phyloP scores from a whole-genome alignment of 2,329 filamentous ascomycete genomes.

The Exophiala sideris region DNA sequence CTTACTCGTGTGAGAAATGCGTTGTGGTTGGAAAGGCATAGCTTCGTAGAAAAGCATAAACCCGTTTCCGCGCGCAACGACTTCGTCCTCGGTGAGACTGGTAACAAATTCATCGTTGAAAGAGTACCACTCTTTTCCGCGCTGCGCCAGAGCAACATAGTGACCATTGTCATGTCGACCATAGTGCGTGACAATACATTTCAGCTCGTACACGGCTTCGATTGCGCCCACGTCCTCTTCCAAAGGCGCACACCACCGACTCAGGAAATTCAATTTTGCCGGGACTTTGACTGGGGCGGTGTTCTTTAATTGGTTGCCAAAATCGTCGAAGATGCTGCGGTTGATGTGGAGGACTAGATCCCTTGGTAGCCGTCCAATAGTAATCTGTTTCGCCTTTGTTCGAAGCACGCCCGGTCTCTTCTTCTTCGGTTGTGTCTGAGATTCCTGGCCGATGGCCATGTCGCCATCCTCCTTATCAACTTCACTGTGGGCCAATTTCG shows the following conservation, averaged over 20 bases:
- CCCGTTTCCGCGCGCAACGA: slow-evolving; percentile 73
- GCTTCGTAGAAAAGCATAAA: slow-evolving; percentile 98
- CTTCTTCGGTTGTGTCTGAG: not conserved
- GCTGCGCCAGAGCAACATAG: slow-evolving; percentile 82
- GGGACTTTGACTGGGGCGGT: slow-evolving; percentile 76
- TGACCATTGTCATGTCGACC: slow-evolving; percentile 93
- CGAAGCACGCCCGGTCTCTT: slow-evolving; percentile 59
- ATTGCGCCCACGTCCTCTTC: slow-evolving; percentile 40
- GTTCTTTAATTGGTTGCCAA: slow-evolving; percentile 77
- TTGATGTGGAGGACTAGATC: slow-evolving; percentile 86
- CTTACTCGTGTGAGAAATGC: not conserved
- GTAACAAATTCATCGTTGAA: slow-evolving; percentile 85
- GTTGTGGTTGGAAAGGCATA: not conserved
- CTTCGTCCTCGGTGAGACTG: slow-evolving; percentile 67
- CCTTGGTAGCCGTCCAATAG: slow-evolving; percentile 76
- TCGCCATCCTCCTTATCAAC: not conserved
- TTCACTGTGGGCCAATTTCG: slow-evolving; percentile 38
- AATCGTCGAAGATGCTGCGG: slow-evolving; percentile 83
- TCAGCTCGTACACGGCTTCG: slow-evolving; percentile 64
- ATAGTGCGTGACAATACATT: slow-evolving; percentile 82
- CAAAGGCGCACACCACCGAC: slow-evolving; percentile 53
- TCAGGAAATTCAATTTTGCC: slow-evolving; percentile 68
- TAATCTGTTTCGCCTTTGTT: slow-evolving; percentile 86
- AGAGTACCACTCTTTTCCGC: slow-evolving; percentile 67
- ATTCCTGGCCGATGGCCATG: no score